Evolutionary conservation across 2,329 filamentous ascomycete species (phyloP).

Genomic region (Aspergillus eucalypticola): DNA sequence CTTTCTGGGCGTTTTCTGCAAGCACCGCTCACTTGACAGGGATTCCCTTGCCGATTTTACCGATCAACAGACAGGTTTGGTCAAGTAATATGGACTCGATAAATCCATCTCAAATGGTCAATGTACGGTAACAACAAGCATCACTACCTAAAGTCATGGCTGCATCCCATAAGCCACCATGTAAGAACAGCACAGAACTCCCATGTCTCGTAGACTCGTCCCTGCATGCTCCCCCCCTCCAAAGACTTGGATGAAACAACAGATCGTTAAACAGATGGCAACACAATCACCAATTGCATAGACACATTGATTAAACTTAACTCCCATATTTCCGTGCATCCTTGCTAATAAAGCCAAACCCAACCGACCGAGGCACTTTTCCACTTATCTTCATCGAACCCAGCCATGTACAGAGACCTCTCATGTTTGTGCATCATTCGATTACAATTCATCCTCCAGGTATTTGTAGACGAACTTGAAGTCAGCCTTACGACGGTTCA

Average conservation of each 20-base stretch:
- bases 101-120: conserved; percentile 15
- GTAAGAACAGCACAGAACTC: conserved; percentile 26
- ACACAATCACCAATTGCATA: conserved; percentile 15
- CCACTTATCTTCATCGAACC: not conserved
- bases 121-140: conserved; percentile 7
- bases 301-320: conserved; percentile 5
- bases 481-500: conserved; percentile 96
- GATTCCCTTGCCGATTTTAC: not conserved
- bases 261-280: conserved; percentile 9
- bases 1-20: not conserved
- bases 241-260: conserved; percentile 2
- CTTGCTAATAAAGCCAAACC: conserved; percentile 2
- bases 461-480: conserved; percentile 99
- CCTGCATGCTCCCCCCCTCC: not conserved
- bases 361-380: conserved; percentile 4
- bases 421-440: conserved; percentile 8
- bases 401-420: conserved; percentile 12
- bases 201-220: conserved; percentile 27
- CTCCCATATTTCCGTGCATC: conserved; percentile 4
- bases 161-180: conserved; percentile 20
- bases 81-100: not conserved
- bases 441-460: conserved; percentile 83
- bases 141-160: conserved; percentile 13
- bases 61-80: not conserved
- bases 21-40: not conserved